Base-by-base conservation (phyloP, 2,329 filamentous ascomycete species). In the Pseudogymnoascus sp. region DNA sequence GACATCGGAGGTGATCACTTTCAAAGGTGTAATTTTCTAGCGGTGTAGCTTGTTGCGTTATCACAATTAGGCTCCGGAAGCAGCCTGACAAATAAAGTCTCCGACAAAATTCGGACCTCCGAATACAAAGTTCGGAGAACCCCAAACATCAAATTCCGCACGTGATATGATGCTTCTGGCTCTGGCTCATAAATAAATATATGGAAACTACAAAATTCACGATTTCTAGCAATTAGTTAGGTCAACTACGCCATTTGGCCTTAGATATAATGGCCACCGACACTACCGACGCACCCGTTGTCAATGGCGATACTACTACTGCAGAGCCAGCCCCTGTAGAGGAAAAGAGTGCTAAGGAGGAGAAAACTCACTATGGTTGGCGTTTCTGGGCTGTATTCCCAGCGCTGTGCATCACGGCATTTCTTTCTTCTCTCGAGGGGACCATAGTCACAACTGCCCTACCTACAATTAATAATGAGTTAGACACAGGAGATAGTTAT, bases 401-500 rank as follows among this genome's bases (percentile, higher is more conserved):
- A 2, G 42, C 62, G n/a, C 61, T 66, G 3, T 61, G 42, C n/a
- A 33, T 65, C 48, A 63, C 59, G 2, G 59, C 44, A 10, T 21
- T 66, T 31, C 65, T 72, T n/a, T 68, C 71, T 58, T 70, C 72
- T 5, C 64, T 74, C 27, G 70, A 71, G 60, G 66, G 68, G 21
- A 74, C 74, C 5, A 76, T 77, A 60, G 71, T 77, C 38, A 68
- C 74, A 8, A 77, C 75, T 1, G 74, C 75, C 4, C 70, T 75
- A 41, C 74, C 74, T 1, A 68, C 70, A 10, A 75, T 75, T 59
- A 72, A 72, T 2, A 68, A 72, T 63, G 68, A 73, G 17, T 71
- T 76, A 64, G 69, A 79, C 27, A 79, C 78, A 9, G 70, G 76
- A 0, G 70, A 66, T 6, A 80, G 79, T 17, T 82, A 82, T 65